phyloP scores from a whole-genome alignment of 345 rosid species.

The Pistacia integerrima region DNA sequence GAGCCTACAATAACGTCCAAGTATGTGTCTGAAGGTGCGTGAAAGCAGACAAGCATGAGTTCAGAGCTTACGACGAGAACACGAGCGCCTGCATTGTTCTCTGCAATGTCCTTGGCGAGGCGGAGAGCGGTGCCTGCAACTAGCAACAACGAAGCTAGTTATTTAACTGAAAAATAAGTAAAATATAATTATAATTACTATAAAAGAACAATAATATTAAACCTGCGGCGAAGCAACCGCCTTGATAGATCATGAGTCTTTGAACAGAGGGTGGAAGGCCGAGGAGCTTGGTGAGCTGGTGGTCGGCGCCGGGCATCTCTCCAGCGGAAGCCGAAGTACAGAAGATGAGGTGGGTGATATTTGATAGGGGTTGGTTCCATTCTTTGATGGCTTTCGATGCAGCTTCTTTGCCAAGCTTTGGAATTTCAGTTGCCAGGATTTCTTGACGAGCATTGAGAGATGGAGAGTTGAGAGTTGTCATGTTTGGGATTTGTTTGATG shows the following conservation, averaged over 20 bases:
- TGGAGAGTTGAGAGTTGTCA: not conserved
- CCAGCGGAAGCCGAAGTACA: not conserved
- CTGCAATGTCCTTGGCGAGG: not conserved
- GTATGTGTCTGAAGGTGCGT: not conserved
- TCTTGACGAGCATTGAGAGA: not conserved
- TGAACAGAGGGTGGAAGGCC: not conserved
- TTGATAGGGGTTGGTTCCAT: not conserved
- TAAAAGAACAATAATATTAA: too few species aligned
- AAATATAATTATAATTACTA: too few species aligned
- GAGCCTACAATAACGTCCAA: not conserved
- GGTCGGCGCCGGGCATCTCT: constrained; percentile 5
- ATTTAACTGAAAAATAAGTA: too few species aligned
- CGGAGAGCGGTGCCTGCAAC: not conserved
- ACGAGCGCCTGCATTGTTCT: not conserved
- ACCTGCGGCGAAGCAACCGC: not conserved
- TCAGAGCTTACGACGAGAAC: constrained; percentile 10
- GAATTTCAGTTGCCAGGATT: not conserved
- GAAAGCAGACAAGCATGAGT: not conserved
- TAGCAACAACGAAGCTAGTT: too few species aligned
- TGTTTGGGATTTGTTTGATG: not conserved
- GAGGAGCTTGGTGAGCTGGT: not conserved
- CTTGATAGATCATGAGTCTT: not conserved
- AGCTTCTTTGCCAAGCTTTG: not conserved
- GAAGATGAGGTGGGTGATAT: not conserved
- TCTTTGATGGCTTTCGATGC: constrained; percentile 14